A percentile compares a stretch with the other conserved stretches of the same genome.
Conservation (phyloP, 2,329 filamentous ascomycete species). For the Didymella pomorum region DNA sequence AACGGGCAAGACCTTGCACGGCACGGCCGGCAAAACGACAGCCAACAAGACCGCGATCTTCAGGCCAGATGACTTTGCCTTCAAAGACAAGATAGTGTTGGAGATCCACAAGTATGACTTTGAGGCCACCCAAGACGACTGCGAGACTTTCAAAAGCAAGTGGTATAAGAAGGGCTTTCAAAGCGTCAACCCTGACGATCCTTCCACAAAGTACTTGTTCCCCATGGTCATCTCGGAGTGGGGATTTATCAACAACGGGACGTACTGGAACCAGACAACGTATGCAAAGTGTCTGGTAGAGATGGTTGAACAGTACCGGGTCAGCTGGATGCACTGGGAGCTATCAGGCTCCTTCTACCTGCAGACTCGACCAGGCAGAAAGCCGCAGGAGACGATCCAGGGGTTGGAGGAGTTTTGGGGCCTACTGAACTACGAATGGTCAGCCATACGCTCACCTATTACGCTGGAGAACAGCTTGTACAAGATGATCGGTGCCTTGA, state of each 20-base stretch:
- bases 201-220: slow-evolving; percentile 41
- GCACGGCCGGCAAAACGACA: slow-evolving; percentile 36
- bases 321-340: slow-evolving; percentile 45
- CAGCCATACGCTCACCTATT: slow-evolving; percentile 35
- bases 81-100: slow-evolving; percentile 44
- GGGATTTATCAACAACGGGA: slow-evolving; percentile 45
- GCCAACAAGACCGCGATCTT: slow-evolving; percentile 41
- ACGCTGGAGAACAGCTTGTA: slow-evolving; percentile 45
- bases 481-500: slow-evolving; percentile 43
- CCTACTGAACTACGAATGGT: slow-evolving; percentile 42
- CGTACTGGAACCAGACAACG: slow-evolving; percentile 46
- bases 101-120: slow-evolving; percentile 49
- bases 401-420: slow-evolving; percentile 44
- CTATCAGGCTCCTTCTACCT: slow-evolving; percentile 43
- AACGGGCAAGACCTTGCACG: slow-evolving; percentile 42
- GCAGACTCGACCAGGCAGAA: slow-evolving; percentile 50
- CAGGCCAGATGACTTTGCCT: slow-evolving; percentile 35
- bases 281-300: slow-evolving; percentile 44
- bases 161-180: slow-evolving; percentile 48
- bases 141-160: slow-evolving; percentile 43
- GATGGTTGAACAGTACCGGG: slow-evolving; percentile 44
- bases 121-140: slow-evolving; percentile 43
- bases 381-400: slow-evolving; percentile 36
- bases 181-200: slow-evolving; percentile 39
- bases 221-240: slow-evolving; percentile 47